These are phyloP conservation scores for Pezicula carpinea DNA, from an alignment of 2,329 filamentous ascomycete species.

Conservation along the genomic window DNA sequence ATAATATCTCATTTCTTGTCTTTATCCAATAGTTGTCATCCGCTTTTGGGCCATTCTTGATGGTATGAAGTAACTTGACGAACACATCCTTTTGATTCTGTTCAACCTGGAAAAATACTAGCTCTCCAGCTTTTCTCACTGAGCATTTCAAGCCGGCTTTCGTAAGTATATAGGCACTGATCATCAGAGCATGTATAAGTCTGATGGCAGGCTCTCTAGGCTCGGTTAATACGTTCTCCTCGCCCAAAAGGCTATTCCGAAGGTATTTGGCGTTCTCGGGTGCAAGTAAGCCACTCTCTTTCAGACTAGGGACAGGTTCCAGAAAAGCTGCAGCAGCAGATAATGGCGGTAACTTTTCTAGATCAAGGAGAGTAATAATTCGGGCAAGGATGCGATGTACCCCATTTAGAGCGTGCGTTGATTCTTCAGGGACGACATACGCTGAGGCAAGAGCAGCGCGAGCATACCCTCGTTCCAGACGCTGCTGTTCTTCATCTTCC, in stretches of 20 bases:
- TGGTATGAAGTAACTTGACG: slow-evolving; percentile 44
- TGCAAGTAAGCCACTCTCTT: slow-evolving; percentile 29
- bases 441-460: slow-evolving; percentile 63
- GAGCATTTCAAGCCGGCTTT: slow-evolving; percentile 44
- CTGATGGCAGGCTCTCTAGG: slow-evolving; percentile 51
- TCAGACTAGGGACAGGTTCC: slow-evolving; percentile 34
- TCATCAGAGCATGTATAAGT: slow-evolving; percentile 58
- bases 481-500: slow-evolving; percentile 53
- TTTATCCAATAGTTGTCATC: slow-evolving; percentile 62
- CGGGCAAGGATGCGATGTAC: slow-evolving; percentile 57
- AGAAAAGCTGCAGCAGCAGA: slow-evolving; percentile 43
- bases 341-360: slow-evolving; percentile 50
- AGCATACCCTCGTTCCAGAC: slow-evolving; percentile 60
- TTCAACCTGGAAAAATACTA: slow-evolving; percentile 58
- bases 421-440: slow-evolving; percentile 60
- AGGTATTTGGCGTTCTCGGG: slow-evolving; percentile 40
- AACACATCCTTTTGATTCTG: slow-evolving; percentile 58
- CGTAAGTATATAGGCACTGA: slow-evolving; percentile 54
- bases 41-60: slow-evolving; percentile 37
- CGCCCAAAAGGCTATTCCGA: slow-evolving; percentile 49
- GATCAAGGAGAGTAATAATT: slow-evolving; percentile 55
- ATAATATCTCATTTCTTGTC: slow-evolving; percentile 61
- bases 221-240: slow-evolving; percentile 60
- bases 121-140: slow-evolving; percentile 52
- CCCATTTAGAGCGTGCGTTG: slow-evolving; percentile 51